These are phyloP conservation scores for Chaetomium fimeti DNA, from an alignment of 495 filamentous ascomycete genomes.

Conservation along the genomic window DNA sequence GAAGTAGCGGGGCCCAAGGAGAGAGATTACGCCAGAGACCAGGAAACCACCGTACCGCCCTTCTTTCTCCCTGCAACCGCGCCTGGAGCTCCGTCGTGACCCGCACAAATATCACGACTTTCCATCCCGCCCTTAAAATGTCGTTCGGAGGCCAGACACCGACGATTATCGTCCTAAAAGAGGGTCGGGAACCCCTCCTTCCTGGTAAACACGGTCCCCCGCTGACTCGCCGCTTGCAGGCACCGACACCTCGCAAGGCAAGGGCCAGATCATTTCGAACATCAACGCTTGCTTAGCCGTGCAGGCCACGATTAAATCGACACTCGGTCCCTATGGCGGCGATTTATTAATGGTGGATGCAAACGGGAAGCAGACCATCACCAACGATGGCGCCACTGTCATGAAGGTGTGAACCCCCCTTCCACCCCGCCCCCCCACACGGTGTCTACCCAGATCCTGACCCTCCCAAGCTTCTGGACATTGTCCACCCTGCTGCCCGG, in stretches of 20 bases:
- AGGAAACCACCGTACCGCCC: constrained; percentile 8
- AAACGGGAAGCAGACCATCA: constrained; percentile 95
- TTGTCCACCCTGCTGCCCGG: constrained; percentile 95
- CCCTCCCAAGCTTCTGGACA: constrained; percentile 76
- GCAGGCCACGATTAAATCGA: constrained; percentile 90
- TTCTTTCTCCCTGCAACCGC: constrained; percentile 9
- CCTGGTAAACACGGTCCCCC: constrained; percentile 18
- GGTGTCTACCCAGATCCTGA: constrained; percentile 21
- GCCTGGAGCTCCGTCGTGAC: constrained; percentile 23
- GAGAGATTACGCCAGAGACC: constrained; percentile 9
- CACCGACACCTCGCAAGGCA: constrained; percentile 94
- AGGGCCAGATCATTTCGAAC: constrained; percentile 95
- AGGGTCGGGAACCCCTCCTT: constrained; percentile 66
- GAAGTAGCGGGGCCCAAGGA: not conserved
- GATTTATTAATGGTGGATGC: constrained; percentile 93
- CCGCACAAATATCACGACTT: constrained; percentile 8
- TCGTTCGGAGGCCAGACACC: constrained; percentile 97
- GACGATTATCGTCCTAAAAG: constrained; percentile 97
- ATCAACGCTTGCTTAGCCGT: constrained; percentile 99
- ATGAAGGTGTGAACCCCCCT: constrained; percentile 70
- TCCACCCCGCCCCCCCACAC: not conserved
- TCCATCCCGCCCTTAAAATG: constrained; percentile 52
- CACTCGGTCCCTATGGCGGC: constrained; percentile 95
- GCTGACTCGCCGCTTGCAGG: constrained; percentile 54
- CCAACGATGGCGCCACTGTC: constrained; percentile 97